Base-by-base conservation (phyloP, 768 basidiomycete species). In the Pulveroboletus sp. region DNA sequence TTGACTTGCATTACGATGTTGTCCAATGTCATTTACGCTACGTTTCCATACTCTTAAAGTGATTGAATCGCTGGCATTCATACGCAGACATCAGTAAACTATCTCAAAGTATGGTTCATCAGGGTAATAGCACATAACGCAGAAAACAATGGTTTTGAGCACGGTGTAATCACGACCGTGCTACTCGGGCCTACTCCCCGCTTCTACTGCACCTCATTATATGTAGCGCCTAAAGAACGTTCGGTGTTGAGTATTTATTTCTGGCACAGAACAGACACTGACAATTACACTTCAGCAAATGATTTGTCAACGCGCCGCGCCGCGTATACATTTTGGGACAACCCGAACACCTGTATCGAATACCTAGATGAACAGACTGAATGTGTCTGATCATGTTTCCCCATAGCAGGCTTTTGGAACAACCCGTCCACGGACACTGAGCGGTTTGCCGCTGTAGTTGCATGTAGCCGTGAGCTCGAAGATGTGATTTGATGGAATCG, bases 391-490 rank as follows among this genome's bases (percentile, higher is more conserved):
- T 39, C 1, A 58, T 43, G 15, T 47, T 61, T 46, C 33, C 41
- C 59, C 59, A 61, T 26, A n/a, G 35, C 33, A 61, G 3, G n/a
- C 11, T 43, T 9, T 27, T 5, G 1, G 35, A n/a, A 38, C 59
- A 61, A 10, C 53, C 53, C 11, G 8, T 24, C 49, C 53, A 61
- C 0, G 59, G 59, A 28, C 56, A 61, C 11, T 31, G 51, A 28
- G 53, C 50, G 14, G 5, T 7, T 26, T 39, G 41, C 13, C 38
- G 31, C 41, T 49, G 48, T 0, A 32, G 35, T 36, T 61, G 32
- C 11, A 30, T 31, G 14, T 61, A 39, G 9, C 59, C 56, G 24
- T 61, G 59, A 26, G 39, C 5, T 14, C 39, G 53, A 17, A 61
- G 51, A 40, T 61, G 59, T 24, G 4, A 8, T 18, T 10, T 48